A percentile compares a stretch with the other conserved stretches of the same genome.
phyloP scores from a whole-genome alignment of 2,329 filamentous ascomycete genomes.

The Arthroderma sp. region DNA sequence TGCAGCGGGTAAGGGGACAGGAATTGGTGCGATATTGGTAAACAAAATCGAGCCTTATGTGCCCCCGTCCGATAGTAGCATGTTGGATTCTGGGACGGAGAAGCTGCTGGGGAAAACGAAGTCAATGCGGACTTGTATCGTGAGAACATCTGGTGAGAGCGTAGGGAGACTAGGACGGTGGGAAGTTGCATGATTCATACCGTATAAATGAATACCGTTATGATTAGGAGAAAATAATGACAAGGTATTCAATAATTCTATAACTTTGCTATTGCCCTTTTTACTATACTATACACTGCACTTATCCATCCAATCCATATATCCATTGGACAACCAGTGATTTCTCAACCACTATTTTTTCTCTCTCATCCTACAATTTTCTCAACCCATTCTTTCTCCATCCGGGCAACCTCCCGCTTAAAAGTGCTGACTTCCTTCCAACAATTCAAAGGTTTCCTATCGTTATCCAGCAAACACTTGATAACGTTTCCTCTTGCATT shows the following conservation, averaged over 20 bases:
- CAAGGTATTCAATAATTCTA: neutral
- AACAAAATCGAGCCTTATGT: constrained; percentile 37
- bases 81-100: neutral
- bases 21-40: constrained; percentile 57
- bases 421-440: constrained; percentile 87
- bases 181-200: constrained; percentile 45
- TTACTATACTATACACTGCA: neutral
- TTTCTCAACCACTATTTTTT: neutral
- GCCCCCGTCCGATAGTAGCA: neutral
- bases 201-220: no score
- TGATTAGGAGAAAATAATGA: no score
- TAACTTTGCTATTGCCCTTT: neutral
- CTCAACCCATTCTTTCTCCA: constrained; percentile 82
- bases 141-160: constrained; percentile 66
- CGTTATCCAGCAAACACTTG: constrained; percentile 68
- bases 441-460: constrained; percentile 81
- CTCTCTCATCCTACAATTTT: constrained; percentile 43
- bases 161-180: constrained; percentile 68
- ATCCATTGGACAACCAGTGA: neutral
- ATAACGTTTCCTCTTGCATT: constrained; percentile 63
- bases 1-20: constrained; percentile 59
- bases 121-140: constrained; percentile 47
- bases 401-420: constrained; percentile 71
- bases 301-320: constrained; percentile 1
- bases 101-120: constrained; percentile 7